Conservation (phyloP, 1,139 yeast species). For the Meyerozyma smithsonii region DNA sequence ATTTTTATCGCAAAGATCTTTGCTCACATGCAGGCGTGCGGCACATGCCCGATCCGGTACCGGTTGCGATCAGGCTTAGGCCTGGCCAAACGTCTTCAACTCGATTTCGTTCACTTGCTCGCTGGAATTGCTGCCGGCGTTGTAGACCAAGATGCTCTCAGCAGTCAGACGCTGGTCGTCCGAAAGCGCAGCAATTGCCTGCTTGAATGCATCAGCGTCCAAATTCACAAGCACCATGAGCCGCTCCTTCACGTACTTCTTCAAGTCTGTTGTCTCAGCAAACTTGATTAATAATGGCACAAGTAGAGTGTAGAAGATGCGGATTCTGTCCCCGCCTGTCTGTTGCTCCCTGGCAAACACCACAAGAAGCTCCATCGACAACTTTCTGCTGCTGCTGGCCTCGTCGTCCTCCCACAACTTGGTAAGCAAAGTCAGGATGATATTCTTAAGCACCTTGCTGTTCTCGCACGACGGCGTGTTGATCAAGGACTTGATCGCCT, state of each 20-base stretch:
- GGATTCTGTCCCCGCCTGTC: constrained; percentile 23
- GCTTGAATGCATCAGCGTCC: constrained; percentile 51
- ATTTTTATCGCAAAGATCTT: background rate
- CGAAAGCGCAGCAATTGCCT: constrained; percentile 2
- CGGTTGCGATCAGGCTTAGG: background rate
- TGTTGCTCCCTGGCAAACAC: constrained; percentile 35
- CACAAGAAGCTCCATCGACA: constrained; percentile 52
- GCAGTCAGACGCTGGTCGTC: background rate
- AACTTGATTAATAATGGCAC: constrained; percentile 49
- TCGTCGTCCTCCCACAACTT: constrained; percentile 16
- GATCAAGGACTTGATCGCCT: constrained; percentile 55
- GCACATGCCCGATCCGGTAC: background rate
- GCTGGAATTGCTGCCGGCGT: background rate
- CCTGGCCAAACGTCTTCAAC: constrained; percentile 4
- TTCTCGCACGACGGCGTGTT: constrained; percentile 26
- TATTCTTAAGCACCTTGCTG: constrained; percentile 24
- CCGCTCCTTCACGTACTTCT: constrained; percentile 45
- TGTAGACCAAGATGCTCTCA: background rate
- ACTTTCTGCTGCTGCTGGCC: constrained; percentile 23
- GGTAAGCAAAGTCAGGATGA: constrained; percentile 26
- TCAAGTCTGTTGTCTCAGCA: constrained; percentile 19
- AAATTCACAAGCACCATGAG: constrained; percentile 47
- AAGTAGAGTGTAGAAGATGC: constrained; percentile 36
- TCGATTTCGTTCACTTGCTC: constrained; percentile 2
- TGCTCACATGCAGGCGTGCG: background rate